These are phyloP conservation scores for Lanmaoa pseudosensibilis DNA, from an alignment of 768 basidiomycete genomes.

Conservation along the genomic window DNA sequence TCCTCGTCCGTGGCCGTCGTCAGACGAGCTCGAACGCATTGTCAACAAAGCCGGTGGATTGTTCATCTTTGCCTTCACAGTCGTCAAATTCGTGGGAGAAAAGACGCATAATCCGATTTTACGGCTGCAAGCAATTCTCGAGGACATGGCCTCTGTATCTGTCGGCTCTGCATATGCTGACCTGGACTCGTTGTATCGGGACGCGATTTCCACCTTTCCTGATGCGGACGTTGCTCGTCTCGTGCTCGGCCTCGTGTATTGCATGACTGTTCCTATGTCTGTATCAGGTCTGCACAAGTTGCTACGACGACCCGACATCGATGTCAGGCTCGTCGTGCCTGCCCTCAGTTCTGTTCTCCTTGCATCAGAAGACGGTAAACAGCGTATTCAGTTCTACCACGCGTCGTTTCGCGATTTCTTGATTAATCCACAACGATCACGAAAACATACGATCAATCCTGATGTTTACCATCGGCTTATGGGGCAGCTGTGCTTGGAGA, in stretches of 20 bases:
- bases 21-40: slow-evolving; percentile 18
- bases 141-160: slow-evolving; percentile 1
- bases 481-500: slow-evolving; percentile 20
- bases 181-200: slow-evolving; percentile 21
- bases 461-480: slow-evolving; percentile 17
- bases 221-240: slow-evolving; percentile 18
- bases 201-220: slow-evolving; percentile 21
- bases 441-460: slow-evolving; percentile 13
- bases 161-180: slow-evolving; percentile 17
- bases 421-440: slow-evolving; percentile 15
- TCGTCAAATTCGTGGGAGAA: slow-evolving; percentile 28
- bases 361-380: slow-evolving; percentile 19
- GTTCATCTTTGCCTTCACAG: slow-evolving; percentile 32
- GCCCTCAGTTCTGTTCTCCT: slow-evolving; percentile 19
- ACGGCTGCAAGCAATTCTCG: slow-evolving; percentile 15
- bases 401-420: slow-evolving; percentile 25
- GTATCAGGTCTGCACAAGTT: slow-evolving; percentile 14
- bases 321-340: slow-evolving; percentile 14
- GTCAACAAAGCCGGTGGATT: slow-evolving; percentile 25
- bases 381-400: slow-evolving; percentile 23
- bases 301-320: slow-evolving; percentile 13
- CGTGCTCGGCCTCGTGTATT: slow-evolving; percentile 21
- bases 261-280: slow-evolving; percentile 13
- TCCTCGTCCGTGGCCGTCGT: slow-evolving; percentile 27
- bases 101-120: slow-evolving; percentile 13